phyloP scores from a whole-genome alignment of 73 alveolate species.

The Paramecium sexaurelia region DNA sequence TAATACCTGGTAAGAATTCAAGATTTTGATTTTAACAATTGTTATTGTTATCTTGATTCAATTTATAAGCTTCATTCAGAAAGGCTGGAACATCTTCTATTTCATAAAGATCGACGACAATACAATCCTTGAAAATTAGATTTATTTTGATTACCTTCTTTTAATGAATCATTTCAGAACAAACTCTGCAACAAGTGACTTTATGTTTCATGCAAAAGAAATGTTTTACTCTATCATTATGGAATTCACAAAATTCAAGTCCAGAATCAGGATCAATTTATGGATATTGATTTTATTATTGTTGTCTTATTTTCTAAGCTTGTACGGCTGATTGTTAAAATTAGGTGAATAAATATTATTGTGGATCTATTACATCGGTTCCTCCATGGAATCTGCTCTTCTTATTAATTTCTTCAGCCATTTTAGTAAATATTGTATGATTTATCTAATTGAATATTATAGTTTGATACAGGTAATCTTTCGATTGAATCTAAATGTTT shows the following conservation, averaged over 20 bases:
- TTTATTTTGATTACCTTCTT: slow-evolving; percentile 71
- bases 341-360: slow-evolving; percentile 46
- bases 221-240: slow-evolving; percentile 90
- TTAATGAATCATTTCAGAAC: slow-evolving; percentile 86
- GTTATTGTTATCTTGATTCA: background rate
- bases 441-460: background rate
- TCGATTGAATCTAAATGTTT: slow-evolving; percentile 94
- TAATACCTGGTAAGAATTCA: background rate
- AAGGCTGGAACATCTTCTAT: slow-evolving; percentile 43
- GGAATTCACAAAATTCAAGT: slow-evolving; percentile 85
- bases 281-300: slow-evolving; percentile 32
- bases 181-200: slow-evolving; percentile 92
- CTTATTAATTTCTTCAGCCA: slow-evolving; percentile 62
- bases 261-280: slow-evolving; percentile 65
- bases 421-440: slow-evolving; percentile 67
- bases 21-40: background rate
- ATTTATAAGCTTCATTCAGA: slow-evolving; percentile 37
- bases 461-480: slow-evolving; percentile 77
- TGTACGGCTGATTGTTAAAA: slow-evolving; percentile 37
- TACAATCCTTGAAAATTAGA: background rate
- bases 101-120: slow-evolving; percentile 40
- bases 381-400: slow-evolving; percentile 61
- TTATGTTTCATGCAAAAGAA: slow-evolving; percentile 94
- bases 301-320: slow-evolving; percentile 30
- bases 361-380: slow-evolving; percentile 10